A percentile compares a stretch with the other conserved stretches of the same genome.
These are phyloP conservation scores for Tuber brumale DNA, from an alignment of 495 filamentous ascomycete species.

Conservation along the genomic window DNA sequence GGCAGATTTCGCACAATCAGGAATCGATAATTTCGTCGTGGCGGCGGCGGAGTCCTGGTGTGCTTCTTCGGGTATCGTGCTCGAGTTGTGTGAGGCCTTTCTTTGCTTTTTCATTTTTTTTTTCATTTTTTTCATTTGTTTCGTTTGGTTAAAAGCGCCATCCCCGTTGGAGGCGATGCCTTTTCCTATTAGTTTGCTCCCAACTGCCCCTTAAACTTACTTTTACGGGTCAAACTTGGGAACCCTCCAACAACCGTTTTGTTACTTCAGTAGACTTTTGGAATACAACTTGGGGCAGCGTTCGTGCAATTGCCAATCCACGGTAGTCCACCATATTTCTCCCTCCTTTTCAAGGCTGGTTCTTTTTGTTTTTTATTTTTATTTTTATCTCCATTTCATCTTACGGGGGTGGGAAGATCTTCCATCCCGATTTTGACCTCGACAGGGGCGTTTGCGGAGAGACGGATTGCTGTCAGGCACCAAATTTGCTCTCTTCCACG, in stretches of 20 bases:
- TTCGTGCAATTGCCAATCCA: neutral
- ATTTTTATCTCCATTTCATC: slow-evolving; percentile 3
- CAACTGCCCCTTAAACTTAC: neutral
- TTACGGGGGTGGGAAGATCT: slow-evolving; percentile 1
- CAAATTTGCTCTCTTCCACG: neutral
- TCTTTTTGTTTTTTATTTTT: neutral
- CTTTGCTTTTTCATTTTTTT: neutral
- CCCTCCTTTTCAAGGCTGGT: neutral
- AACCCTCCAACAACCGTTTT: neutral
- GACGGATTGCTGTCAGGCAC: slow-evolving; percentile 5
- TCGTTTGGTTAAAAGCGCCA: neutral
- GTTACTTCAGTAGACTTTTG: neutral
- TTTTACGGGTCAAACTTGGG: neutral
- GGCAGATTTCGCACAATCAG: neutral
- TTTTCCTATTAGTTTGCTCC: neutral
- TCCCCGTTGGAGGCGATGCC: neutral
- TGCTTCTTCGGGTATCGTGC: too few relatives aligned
- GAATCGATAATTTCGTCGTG: neutral
- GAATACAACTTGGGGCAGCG: neutral
- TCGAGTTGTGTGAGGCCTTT: neutral
- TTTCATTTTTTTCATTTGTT: neutral
- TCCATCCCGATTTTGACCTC: slow-evolving; percentile 1
- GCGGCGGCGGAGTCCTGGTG: neutral
- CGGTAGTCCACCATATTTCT: neutral
- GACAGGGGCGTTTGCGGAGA: slow-evolving; percentile 3